Evolutionary conservation across 2,329 filamentous ascomycete species (phyloP), one percentile per base, ranked within the genome.

Genomic region (Aureobasidium melanogenum): DNA sequence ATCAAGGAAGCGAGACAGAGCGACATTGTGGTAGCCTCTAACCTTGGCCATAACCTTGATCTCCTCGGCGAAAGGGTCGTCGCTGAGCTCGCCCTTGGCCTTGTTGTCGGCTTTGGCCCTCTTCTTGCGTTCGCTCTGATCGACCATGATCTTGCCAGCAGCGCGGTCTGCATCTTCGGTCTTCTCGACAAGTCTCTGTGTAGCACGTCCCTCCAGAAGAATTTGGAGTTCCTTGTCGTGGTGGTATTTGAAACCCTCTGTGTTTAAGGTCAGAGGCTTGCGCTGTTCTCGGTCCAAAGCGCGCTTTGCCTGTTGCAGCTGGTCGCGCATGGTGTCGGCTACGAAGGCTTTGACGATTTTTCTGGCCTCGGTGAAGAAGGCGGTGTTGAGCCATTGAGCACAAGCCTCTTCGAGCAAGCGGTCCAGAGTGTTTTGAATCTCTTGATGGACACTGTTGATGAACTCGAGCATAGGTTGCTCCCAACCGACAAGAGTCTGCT

Each of bases 11-110:
- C 87, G 81, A 36, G 79, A 74, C 0, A 84, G 81, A 0, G 88
- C 87, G 5, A 87, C 81, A 50, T 83, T 78, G 68, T 91, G 91
- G 70, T 91, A 91, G 0, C 82, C 86, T 0, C 86, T 77, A 47
- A 89, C 79, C 4, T 84, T 84, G 0, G 84, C 79, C 0, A 88
- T 81, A 0, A 88, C 82, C 9, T 80, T 76, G 0, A 91, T 71
- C 68, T 90, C 87, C 0, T 74, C 72, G 1, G 76, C 69, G 65
- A 84, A 90, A 0, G 78, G 76, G 66, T 91, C 88, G 0, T 75
- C 70, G 0, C 79, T 80, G 12, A 89, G 74, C 28, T 79, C 61
- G 0, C 70, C 51, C 6, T 63, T 64, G n/a, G 69, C 44, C 46
- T 67, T 67, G 1, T 55, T 60, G 1, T 69, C 63, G 5, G 73